Conservation (phyloP, 768 basidiomycete species). For the Obba rivulosa region DNA sequence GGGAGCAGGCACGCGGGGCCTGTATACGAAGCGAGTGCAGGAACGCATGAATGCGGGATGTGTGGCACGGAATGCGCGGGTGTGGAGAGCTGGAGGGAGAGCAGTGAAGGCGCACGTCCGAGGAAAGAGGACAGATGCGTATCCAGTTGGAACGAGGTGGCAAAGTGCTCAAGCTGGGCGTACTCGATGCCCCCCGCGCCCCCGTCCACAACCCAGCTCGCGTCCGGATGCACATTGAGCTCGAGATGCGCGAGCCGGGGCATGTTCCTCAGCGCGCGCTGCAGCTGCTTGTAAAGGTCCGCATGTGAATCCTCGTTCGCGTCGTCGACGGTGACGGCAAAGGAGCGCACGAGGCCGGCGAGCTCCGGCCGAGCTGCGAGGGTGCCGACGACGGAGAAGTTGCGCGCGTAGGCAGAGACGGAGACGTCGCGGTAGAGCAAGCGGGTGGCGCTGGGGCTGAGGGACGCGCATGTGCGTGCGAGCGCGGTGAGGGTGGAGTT, state of each 20-base stretch:
- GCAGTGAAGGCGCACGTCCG: slow-evolving; percentile 44
- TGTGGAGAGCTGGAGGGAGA: slow-evolving; percentile 51
- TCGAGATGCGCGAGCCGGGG: slow-evolving; percentile 51
- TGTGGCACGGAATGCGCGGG: slow-evolving; percentile 16
- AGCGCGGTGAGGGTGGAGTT: slow-evolving; percentile 40
- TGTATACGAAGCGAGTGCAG: slow-evolving; percentile 49
- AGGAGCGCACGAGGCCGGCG: slow-evolving; percentile 56
- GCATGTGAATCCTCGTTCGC: slow-evolving; percentile 32
- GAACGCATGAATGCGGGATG: slow-evolving; percentile 28
- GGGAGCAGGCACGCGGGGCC: slow-evolving; percentile 55
- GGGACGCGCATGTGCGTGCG: slow-evolving; percentile 35
- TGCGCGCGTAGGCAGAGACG: slow-evolving; percentile 38
- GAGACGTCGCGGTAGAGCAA: slow-evolving; percentile 58
- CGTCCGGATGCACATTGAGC: slow-evolving; percentile 40
- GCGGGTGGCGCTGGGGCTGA: slow-evolving; percentile 50
- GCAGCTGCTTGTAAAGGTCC: slow-evolving; percentile 43
- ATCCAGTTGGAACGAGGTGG: slow-evolving; percentile 60
- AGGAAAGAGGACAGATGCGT: slow-evolving; percentile 55
- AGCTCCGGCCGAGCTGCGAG: slow-evolving; percentile 54
- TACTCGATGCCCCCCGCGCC: slow-evolving; percentile 22
- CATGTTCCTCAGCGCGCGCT: slow-evolving; percentile 56
- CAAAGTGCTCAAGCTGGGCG: slow-evolving; percentile 47
- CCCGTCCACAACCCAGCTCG: slow-evolving; percentile 48
- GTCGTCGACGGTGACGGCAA: slow-evolving; percentile 49
- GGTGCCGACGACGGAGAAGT: slow-evolving; percentile 45